A percentile compares a stretch with the other conserved stretches of the same genome.
Evolutionary conservation across 2,329 filamentous ascomycete genomes (phyloP).

Genomic region (Teratosphaeria destructans): DNA sequence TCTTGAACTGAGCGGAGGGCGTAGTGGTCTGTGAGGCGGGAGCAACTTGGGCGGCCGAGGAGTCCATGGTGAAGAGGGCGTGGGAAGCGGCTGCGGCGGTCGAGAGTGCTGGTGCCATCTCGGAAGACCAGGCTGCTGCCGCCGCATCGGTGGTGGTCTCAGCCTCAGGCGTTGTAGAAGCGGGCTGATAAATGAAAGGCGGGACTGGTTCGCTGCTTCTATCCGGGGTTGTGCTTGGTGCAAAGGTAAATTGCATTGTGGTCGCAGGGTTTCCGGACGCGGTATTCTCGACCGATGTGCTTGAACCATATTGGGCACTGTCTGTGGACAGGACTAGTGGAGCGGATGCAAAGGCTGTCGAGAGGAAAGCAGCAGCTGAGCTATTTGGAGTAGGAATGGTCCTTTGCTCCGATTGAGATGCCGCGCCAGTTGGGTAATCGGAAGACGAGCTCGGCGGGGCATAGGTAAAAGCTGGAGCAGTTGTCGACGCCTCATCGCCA

Average conservation of each 20-base stretch:
- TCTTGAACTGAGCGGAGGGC: neutral
- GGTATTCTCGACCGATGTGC: neutral
- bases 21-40: neutral
- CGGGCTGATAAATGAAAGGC: neutral
- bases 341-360: neutral
- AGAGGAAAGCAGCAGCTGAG: neutral
- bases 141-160: neutral
- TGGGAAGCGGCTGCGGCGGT: neutral
- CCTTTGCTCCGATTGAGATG: neutral
- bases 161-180: neutral
- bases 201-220: neutral
- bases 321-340: neutral
- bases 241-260: neutral
- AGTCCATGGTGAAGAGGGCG: neutral
- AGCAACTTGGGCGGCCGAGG: neutral
- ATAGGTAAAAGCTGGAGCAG: neutral
- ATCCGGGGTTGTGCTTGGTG: neutral
- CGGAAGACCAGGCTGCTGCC: neutral
- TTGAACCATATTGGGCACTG: neutral
- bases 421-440: neutral
- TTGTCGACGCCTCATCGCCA: neutral
- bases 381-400: neutral
- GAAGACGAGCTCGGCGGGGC: neutral
- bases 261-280: neutral
- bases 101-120: neutral